These are phyloP conservation scores for Baorangia bicolor DNA, from an alignment of 768 basidiomycete species.

Conservation along the genomic window DNA sequence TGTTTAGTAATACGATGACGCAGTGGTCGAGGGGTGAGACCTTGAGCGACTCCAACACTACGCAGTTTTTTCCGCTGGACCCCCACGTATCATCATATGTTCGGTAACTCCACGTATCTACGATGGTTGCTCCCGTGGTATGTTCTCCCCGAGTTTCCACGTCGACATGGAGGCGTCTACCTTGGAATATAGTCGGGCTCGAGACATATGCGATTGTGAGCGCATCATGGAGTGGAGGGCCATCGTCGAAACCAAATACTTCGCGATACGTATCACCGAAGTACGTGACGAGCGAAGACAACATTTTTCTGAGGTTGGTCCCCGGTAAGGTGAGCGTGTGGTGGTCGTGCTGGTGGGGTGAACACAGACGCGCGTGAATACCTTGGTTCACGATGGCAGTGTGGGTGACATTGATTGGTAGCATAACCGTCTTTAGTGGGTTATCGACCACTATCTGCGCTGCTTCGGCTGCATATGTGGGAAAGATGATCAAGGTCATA, in stretches of 20 bases:
- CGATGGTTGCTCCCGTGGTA: slow-evolving; percentile 74
- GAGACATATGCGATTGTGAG: slow-evolving; percentile 78
- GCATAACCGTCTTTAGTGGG: slow-evolving; percentile 69
- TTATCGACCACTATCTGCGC: slow-evolving; percentile 76
- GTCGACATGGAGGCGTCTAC: slow-evolving; percentile 72
- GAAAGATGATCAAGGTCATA: background rate
- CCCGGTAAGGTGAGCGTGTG: slow-evolving; percentile 18
- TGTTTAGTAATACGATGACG: slow-evolving; percentile 1
- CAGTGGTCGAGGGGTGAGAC: slow-evolving; percentile 37
- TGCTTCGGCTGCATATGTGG: slow-evolving; percentile 59
- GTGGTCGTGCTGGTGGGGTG: slow-evolving; percentile 34
- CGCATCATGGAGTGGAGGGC: slow-evolving; percentile 87
- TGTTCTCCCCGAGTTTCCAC: slow-evolving; percentile 70
- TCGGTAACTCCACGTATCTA: slow-evolving; percentile 71
- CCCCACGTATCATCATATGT: slow-evolving; percentile 71
- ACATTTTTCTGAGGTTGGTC: slow-evolving; percentile 61
- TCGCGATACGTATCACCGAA: slow-evolving; percentile 72
- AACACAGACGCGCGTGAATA: slow-evolving; percentile 55
- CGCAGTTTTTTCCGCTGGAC: slow-evolving; percentile 67
- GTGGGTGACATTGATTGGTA: slow-evolving; percentile 88
- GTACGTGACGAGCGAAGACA: slow-evolving; percentile 72
- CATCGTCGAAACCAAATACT: slow-evolving; percentile 79
- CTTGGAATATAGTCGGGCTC: slow-evolving; percentile 61
- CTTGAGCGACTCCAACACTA: slow-evolving; percentile 65
- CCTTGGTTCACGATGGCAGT: slow-evolving; percentile 68